Evolutionary conservation across 2,329 filamentous ascomycete species (phyloP), one percentile per base, ranked within the genome.

Genomic region (Pestalotiopsis sp.): DNA sequence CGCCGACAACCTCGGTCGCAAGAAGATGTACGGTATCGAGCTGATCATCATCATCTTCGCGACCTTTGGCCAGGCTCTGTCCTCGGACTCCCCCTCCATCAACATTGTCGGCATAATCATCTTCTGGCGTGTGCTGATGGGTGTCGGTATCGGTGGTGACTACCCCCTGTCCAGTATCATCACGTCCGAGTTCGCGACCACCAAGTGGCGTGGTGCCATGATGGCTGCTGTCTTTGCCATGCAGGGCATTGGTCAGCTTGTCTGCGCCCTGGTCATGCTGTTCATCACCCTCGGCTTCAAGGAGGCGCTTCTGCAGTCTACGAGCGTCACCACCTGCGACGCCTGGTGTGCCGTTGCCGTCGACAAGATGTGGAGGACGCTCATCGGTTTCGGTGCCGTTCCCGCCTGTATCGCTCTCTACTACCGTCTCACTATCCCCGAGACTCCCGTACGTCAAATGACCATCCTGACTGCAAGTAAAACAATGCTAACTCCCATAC

Each of bases 151-250:
- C 59, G 91, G 92, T 76, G 91, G 92, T 74, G 93, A 96, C 76
- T 96, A 95, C 77, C 93, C 93, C 5, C 84, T 97, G 9, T 93
- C 91, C 62, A 92, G 91, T 25, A 92, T 95, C 72, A 96, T 96
- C 75, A 95, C 93, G 5, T 94, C 93, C 4, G 93, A 96, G 84
- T 96, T 96, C 75, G 92, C 93, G 12, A 95, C 92, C 3, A 95
- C 93, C 66, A 94, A 92, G 80, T 95, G 92, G 90, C 85, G 93
- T 80, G 93, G 93, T 73, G 92, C 92, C 72, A 96, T 96, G 91
- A 95, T 97, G 91, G 92, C 89, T 41, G 86, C 92, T 17, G 93
- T 96, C 66, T 96, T 96, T 76, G 92, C 93, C 73, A 95, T 95
- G 92, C 93, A 97, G 79, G 93, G 93, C 72, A 87, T 96, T 65